phyloP scores from a whole-genome alignment of 148 eudicot species.

The Rhododendron ovatum region DNA sequence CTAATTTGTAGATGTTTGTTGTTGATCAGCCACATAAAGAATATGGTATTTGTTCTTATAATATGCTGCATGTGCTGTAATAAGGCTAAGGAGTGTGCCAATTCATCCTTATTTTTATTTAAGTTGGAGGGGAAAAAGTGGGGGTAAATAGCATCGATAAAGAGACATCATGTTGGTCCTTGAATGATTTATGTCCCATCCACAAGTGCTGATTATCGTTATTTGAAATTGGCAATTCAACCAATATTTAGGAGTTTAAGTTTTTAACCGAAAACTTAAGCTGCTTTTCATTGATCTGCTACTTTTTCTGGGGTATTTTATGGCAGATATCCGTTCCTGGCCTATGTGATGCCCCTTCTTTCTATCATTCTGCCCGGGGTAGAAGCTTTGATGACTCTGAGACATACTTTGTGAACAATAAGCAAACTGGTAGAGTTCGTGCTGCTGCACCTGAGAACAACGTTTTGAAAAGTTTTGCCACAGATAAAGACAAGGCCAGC shows the following conservation, averaged over 20 bases:
- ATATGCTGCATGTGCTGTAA: background rate
- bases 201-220: background rate
- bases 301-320: background rate
- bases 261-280: background rate
- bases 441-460: slow-evolving; percentile 61
- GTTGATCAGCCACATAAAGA: background rate
- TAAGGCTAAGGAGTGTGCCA: background rate
- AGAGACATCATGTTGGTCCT: background rate
- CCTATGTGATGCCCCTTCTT: slow-evolving; percentile 41
- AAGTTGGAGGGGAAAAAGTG: background rate
- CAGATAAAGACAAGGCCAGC: slow-evolving; percentile 74
- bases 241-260: background rate
- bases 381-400: slow-evolving; percentile 82
- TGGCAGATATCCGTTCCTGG: slow-evolving; percentile 53
- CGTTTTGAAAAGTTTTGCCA: slow-evolving; percentile 49
- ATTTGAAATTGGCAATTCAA: background rate
- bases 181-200: background rate
- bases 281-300: background rate
- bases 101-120: background rate
- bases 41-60: background rate
- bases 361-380: slow-evolving; percentile 46
- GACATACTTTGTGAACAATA: slow-evolving; percentile 42
- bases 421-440: slow-evolving; percentile 56
- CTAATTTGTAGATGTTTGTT: background rate
- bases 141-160: background rate